phyloP scores from a whole-genome alignment of 371 early-diverging fungal species.

The Mucor saturninus region DNA sequence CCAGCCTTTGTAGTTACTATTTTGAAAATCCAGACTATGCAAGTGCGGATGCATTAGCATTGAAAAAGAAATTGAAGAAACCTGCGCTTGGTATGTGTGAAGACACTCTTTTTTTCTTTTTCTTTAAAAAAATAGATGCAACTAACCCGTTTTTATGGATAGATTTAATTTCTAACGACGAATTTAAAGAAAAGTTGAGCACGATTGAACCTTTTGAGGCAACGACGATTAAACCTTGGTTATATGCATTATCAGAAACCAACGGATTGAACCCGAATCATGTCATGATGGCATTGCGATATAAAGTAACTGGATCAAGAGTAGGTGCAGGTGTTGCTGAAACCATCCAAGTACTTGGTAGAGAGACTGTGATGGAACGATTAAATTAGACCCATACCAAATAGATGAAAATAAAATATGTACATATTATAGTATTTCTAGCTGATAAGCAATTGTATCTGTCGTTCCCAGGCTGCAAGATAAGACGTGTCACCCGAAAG shows the following conservation, averaged over 20 bases:
- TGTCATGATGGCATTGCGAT: conserved; percentile 69
- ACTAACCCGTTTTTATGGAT: not conserved
- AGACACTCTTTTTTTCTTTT: no score
- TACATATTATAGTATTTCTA: not conserved
- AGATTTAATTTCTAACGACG: conserved; percentile 28
- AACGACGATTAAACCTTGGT: conserved; percentile 31
- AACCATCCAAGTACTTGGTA: conserved; percentile 59
- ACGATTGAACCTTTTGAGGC: conserved; percentile 39
- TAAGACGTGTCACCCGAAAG: no score
- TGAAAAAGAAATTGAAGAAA: conserved; percentile 55
- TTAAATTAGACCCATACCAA: conserved; percentile 1
- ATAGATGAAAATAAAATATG: conserved; percentile 2
- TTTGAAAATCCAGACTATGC: conserved; percentile 61
- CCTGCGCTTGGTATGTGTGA: conserved; percentile 37
- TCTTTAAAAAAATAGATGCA: not conserved
- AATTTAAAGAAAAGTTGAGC: conserved; percentile 21
- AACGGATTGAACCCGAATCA: conserved; percentile 51
- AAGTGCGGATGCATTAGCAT: conserved; percentile 49
- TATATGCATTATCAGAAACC: conserved; percentile 34
- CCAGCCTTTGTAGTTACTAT: conserved; percentile 60
- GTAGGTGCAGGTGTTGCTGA: conserved; percentile 69
- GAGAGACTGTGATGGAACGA: conserved; percentile 23
- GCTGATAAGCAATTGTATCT: not conserved
- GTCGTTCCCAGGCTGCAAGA: no score
- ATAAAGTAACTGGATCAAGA: conserved; percentile 65